Conservation (phyloP, 2,329 filamentous ascomycete genomes). For the Macrophomina pseudophaseolina region DNA sequence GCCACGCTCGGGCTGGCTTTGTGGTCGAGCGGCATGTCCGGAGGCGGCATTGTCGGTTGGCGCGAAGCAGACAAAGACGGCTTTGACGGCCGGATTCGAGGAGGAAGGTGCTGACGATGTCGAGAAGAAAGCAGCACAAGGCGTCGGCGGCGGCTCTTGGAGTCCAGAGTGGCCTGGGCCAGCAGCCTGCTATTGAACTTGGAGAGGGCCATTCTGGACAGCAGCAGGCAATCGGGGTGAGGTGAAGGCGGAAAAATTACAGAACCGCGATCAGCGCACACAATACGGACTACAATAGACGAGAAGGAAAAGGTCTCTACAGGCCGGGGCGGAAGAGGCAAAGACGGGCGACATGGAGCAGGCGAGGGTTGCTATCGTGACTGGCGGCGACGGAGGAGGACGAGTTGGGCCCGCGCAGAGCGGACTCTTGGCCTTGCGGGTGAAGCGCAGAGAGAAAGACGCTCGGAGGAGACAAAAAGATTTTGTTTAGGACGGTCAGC, state of each 20-base stretch:
- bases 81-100: not conserved
- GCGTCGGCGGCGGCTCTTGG: slow-evolving; percentile 12
- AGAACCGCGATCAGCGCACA: not conserved
- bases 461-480: no score
- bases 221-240: not conserved
- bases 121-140: slow-evolving; percentile 17
- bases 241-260: not conserved
- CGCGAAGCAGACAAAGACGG: not conserved
- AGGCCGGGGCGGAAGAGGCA: slow-evolving; percentile 1
- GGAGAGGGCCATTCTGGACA: slow-evolving; percentile 20
- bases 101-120: not conserved
- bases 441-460: not conserved
- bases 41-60: not conserved
- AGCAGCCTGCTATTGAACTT: slow-evolving; percentile 15
- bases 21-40: not conserved
- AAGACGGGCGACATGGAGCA: slow-evolving; percentile 17
- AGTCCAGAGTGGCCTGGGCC: slow-evolving; percentile 1
- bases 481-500: no score
- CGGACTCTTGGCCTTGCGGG: not conserved
- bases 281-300: slow-evolving; percentile 9
- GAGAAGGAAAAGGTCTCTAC: slow-evolving; percentile 24
- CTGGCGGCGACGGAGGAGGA: not conserved
- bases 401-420: not conserved
- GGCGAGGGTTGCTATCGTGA: not conserved
- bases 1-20: not conserved